Percentiles rank a stretch among this genome's conserved stretches.
Evolutionary conservation across 2,329 filamentous ascomycete genomes (phyloP).

Genomic region (Colletotrichum cuscutae): DNA sequence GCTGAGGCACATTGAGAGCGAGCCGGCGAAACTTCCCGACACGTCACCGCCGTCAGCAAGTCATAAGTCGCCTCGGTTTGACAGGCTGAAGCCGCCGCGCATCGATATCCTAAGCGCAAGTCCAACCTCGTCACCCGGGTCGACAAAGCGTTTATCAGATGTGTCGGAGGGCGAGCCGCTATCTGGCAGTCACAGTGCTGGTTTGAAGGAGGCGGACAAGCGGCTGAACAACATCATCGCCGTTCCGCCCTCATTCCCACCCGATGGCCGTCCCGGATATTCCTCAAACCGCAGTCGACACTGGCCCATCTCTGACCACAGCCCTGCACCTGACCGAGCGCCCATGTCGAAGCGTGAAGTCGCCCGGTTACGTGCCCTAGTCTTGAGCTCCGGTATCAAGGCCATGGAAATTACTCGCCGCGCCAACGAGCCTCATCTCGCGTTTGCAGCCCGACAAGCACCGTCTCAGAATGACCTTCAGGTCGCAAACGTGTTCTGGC

Average conservation of each 20-base stretch:
- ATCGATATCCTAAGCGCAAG: constrained; percentile 58
- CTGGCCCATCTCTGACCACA: constrained; percentile 63
- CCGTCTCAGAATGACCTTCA: constrained; percentile 42
- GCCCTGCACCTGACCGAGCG: constrained; percentile 47
- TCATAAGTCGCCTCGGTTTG: constrained; percentile 56
- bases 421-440: constrained; percentile 58
- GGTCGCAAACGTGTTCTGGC: constrained; percentile 48
- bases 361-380: constrained; percentile 78
- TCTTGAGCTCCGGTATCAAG: constrained; percentile 89
- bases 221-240: constrained; percentile 47
- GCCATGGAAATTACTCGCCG: constrained; percentile 81
- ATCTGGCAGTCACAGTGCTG: constrained; percentile 42
- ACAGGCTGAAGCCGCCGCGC: constrained; percentile 59
- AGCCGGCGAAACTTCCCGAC: constrained; percentile 4
- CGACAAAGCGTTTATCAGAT: constrained; percentile 44
- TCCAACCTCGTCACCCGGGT: constrained; percentile 48
- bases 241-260: constrained; percentile 38
- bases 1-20: constrained; percentile 15
- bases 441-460: constrained; percentile 15
- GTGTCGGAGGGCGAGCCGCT: constrained; percentile 52
- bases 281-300: constrained; percentile 46
- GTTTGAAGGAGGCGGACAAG: constrained; percentile 46
- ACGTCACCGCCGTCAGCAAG: constrained; percentile 42
- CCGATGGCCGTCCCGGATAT: constrained; percentile 36
- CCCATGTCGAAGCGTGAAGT: constrained; percentile 76